phyloP scores from a whole-genome alignment of 2,329 filamentous ascomycete species.

The Daldinia sp. region DNA sequence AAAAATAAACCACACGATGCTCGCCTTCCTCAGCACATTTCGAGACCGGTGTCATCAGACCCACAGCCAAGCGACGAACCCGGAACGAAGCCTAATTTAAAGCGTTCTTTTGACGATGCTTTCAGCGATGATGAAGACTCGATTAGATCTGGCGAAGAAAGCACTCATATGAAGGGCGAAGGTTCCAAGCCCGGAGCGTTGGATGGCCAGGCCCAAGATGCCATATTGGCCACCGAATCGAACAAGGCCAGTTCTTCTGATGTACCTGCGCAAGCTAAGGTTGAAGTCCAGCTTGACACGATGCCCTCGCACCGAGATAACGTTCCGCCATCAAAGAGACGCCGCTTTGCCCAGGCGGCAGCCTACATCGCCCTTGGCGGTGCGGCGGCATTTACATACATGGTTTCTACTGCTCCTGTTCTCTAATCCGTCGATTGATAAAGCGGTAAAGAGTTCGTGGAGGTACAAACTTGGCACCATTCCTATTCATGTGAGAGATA shows the following conservation, averaged over 20 bases:
- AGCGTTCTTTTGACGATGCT: conserved; percentile 43
- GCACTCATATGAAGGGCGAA: not conserved
- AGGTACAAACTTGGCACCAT: not conserved
- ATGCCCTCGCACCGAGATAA: conserved; percentile 8
- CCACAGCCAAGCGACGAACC: not conserved
- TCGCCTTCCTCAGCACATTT: not conserved
- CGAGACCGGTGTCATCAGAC: not conserved
- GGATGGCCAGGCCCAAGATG: not conserved
- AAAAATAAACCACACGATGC: not conserved
- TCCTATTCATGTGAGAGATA: not conserved
- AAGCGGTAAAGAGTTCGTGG: not conserved
- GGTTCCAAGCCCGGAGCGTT: not conserved
- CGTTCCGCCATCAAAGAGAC: conserved; percentile 42
- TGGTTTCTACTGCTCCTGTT: conserved; percentile 43
- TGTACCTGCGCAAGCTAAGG: not conserved
- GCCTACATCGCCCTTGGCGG: conserved; percentile 45
- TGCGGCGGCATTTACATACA: conserved; percentile 43
- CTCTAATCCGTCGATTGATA: conserved; percentile 22
- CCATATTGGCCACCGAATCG: not conserved
- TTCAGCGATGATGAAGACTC: conserved; percentile 21
- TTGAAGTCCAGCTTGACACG: not conserved
- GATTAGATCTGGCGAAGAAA: not conserved
- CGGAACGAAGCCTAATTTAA: conserved; percentile 15
- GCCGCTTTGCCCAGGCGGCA: conserved; percentile 44
- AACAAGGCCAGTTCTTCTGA: not conserved